Evolutionary conservation across 1,139 yeast genomes (phyloP).

Genomic region (Blastobotrys illinoisensis): DNA sequence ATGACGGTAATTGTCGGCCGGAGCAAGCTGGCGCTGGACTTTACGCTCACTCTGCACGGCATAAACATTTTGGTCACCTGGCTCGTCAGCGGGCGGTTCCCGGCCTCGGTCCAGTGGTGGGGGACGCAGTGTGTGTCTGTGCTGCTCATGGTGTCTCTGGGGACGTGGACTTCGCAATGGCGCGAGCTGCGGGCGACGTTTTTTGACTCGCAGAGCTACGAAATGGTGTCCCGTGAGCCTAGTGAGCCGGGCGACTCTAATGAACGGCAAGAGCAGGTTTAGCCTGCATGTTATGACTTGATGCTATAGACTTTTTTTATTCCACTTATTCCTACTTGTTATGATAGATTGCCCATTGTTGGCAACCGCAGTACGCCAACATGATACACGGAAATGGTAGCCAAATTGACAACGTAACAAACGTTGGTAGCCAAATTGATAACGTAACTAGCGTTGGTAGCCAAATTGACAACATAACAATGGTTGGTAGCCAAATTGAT

Average conservation of each 20-base stretch:
- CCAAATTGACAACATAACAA: too few species aligned
- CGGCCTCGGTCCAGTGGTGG: conserved; percentile 80
- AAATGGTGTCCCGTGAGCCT: conserved; percentile 9
- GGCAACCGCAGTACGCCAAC: too few species aligned
- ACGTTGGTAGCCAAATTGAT: too few species aligned
- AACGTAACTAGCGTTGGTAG: too few species aligned
- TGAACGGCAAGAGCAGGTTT: not conserved
- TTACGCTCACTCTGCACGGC: conserved; percentile 83
- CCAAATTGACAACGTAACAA: too few species aligned
- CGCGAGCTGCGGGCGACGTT: conserved; percentile 81
- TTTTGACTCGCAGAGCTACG: conserved; percentile 47
- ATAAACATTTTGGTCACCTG: conserved; percentile 69
- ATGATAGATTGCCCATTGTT: too few species aligned
- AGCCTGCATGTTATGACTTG: not conserved
- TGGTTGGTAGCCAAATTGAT: too few species aligned
- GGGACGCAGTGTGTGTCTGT: conserved; percentile 64
- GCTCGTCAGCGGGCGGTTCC: conserved; percentile 60
- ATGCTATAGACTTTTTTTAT: not conserved
- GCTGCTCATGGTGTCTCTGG: conserved; percentile 63
- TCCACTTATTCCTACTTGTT: too few species aligned
- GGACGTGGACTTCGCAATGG: conserved; percentile 87
- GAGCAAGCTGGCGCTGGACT: conserved; percentile 92
- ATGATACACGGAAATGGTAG: too few species aligned
- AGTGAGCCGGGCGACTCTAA: not conserved
- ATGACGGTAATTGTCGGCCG: conserved; percentile 86